Evolutionary conservation across 805 yeast species (phyloP).

Genomic region (Sungouiozyma ichnusensis): DNA sequence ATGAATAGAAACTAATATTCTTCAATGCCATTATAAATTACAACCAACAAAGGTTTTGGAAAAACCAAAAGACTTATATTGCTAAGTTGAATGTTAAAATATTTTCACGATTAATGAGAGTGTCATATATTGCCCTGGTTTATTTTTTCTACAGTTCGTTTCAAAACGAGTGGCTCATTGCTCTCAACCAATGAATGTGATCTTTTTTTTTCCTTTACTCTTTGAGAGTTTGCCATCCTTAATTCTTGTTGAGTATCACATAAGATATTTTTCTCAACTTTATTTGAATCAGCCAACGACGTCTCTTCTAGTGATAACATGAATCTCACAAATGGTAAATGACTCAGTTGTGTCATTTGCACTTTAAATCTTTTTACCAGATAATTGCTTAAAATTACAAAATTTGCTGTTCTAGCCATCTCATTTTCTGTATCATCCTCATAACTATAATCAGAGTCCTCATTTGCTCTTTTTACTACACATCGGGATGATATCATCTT

Average conservation of each 20-base stretch:
- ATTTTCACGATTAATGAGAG: too few species aligned
- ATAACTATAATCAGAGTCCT: constrained; percentile 2
- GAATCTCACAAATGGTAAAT: constrained; percentile 24
- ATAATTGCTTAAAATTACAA: constrained; percentile 22
- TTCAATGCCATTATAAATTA: too few species aligned
- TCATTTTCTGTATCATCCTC: not conserved
- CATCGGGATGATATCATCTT: constrained; percentile 33
- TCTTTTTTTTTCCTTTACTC: not conserved
- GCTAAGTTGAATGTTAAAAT: too few species aligned
- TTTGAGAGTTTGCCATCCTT: not conserved
- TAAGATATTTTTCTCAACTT: not conserved
- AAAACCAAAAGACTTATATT: too few species aligned
- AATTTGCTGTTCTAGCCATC: constrained; percentile 13
- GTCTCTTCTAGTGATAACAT: not conserved
- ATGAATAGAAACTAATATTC: not conserved
- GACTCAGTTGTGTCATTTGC: constrained; percentile 23
- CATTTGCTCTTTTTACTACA: constrained; percentile 7
- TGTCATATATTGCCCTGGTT: not conserved
- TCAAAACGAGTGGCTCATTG: not conserved
- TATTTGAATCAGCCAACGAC: not conserved
- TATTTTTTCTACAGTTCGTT: not conserved
- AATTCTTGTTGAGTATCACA: not conserved
- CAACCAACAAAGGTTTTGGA: too few species aligned
- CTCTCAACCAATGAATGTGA: not conserved
- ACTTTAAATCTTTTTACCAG: constrained; percentile 24